Evolutionary conservation across 306 rosid genomes (phyloP).

Genomic region (Acacia acuminata): DNA sequence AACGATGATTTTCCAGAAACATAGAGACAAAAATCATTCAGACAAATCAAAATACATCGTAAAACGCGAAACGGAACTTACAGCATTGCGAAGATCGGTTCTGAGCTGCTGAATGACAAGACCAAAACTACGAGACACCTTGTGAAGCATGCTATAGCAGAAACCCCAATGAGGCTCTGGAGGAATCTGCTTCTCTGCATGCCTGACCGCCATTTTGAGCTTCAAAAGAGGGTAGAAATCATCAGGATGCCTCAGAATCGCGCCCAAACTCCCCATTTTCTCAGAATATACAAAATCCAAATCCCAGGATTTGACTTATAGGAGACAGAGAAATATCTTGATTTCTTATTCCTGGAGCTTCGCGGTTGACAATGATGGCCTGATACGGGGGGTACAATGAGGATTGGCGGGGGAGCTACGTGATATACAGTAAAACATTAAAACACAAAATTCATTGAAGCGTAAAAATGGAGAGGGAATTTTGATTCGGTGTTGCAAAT

Average conservation of each 20-base stretch:
- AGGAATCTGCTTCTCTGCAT: conserved; percentile 95
- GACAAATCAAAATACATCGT: not conserved
- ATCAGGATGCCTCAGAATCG: conserved; percentile 82
- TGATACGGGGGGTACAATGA: not conserved
- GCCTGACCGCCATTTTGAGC: conserved; percentile 75
- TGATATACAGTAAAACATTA: not conserved
- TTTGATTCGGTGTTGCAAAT: not conserved
- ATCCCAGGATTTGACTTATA: not conserved
- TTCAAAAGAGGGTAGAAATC: conserved; percentile 79
- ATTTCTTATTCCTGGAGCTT: not conserved
- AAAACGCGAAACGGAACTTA: conserved; percentile 35
- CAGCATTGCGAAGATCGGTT: conserved; percentile 87
- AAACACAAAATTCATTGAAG: not conserved
- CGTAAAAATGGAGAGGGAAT: no score
- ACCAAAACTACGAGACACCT: conserved; percentile 91
- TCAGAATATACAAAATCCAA: not conserved
- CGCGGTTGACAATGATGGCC: not conserved
- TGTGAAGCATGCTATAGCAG: conserved; percentile 83
- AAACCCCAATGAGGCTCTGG: conserved; percentile 88
- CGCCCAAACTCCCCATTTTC: conserved; percentile 68
- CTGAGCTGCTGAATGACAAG: conserved; percentile 92
- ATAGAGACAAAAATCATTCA: not conserved
- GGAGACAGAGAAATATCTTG: not conserved
- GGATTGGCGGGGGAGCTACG: not conserved
- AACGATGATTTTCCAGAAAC: not conserved